Evolutionary conservation across 768 basidiomycete genomes (phyloP).

Genomic region (Tephrocybe sp.): DNA sequence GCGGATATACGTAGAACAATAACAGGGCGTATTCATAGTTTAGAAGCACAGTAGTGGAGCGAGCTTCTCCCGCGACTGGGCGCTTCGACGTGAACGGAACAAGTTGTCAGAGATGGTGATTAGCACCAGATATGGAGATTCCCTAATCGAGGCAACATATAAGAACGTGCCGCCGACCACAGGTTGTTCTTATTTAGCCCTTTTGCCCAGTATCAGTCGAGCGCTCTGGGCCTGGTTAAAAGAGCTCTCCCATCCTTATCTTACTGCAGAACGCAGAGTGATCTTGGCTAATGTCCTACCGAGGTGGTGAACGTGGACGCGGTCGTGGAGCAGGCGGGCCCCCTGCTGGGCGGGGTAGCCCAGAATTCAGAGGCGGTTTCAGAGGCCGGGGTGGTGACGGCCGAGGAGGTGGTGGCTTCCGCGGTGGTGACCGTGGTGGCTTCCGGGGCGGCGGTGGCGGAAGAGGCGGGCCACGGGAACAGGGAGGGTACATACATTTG

Average conservation of each 20-base stretch:
- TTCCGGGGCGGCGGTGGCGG: constrained; percentile 1
- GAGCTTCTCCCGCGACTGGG: constrained; percentile 2
- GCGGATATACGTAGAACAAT: background rate
- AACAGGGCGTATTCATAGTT: background rate
- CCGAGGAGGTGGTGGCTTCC: constrained; percentile 13
- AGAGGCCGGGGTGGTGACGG: constrained; percentile 18
- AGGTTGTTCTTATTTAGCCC: constrained; percentile 6
- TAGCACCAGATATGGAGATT: too few relatives aligned
- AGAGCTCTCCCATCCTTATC: constrained; percentile 12
- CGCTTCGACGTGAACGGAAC: constrained; percentile 1
- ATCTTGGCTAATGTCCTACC: constrained; percentile 23
- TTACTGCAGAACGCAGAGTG: constrained; percentile 1
- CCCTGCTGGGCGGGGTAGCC: constrained; percentile 29
- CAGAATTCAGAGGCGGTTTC: constrained; percentile 25
- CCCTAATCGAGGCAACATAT: too few relatives aligned
- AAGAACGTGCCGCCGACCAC: background rate
- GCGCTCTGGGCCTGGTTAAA: constrained; percentile 13
- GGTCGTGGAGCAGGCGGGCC: constrained; percentile 33
- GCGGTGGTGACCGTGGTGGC: constrained; percentile 11
- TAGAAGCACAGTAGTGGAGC: background rate
- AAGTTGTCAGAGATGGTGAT: too few relatives aligned
- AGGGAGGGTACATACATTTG: constrained; percentile 32
- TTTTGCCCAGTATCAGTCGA: constrained; percentile 16
- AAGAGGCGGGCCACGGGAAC: constrained; percentile 33
- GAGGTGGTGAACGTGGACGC: constrained; percentile 34